Evolutionary conservation across 345 rosid species (phyloP).

Genomic region (Chamaenerion angustifolium): DNA sequence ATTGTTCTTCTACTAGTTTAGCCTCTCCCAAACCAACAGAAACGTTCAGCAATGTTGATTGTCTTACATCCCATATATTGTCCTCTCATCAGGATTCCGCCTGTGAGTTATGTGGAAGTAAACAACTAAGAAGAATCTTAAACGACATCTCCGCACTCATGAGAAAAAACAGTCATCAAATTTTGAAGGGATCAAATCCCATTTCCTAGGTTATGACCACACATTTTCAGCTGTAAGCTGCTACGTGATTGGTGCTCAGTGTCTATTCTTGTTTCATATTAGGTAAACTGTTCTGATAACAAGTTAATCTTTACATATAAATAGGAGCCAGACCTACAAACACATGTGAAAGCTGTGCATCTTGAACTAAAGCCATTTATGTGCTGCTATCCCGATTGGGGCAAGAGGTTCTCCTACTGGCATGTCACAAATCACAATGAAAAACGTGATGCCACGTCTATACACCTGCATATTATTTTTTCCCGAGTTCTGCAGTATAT

Average conservation of each 20-base stretch:
- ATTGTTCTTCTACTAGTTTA: too few species aligned
- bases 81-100: slow-evolving; percentile 42
- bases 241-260: too few species aligned
- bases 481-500: neutral
- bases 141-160: slow-evolving; percentile 62
- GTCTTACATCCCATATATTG: slow-evolving; percentile 50
- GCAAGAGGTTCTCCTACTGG: slow-evolving; percentile 56
- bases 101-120: slow-evolving; percentile 56
- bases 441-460: slow-evolving; percentile 39
- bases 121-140: slow-evolving; percentile 63
- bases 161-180: slow-evolving; percentile 21
- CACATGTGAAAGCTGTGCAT: slow-evolving; percentile 67
- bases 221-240: slow-evolving; percentile 53
- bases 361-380: slow-evolving; percentile 34
- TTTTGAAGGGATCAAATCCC: slow-evolving; percentile 34
- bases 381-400: slow-evolving; percentile 50
- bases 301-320: neutral
- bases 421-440: slow-evolving; percentile 76
- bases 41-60: slow-evolving; percentile 52
- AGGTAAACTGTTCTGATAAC: too few species aligned
- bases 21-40: too few species aligned
- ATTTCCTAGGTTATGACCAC: slow-evolving; percentile 36
- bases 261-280: too few species aligned
- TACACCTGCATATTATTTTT: slow-evolving; percentile 32
- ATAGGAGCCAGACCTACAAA: slow-evolving; percentile 58